phyloP scores from a whole-genome alignment of 495 filamentous ascomycete genomes.

The Neurospora pannonica region DNA sequence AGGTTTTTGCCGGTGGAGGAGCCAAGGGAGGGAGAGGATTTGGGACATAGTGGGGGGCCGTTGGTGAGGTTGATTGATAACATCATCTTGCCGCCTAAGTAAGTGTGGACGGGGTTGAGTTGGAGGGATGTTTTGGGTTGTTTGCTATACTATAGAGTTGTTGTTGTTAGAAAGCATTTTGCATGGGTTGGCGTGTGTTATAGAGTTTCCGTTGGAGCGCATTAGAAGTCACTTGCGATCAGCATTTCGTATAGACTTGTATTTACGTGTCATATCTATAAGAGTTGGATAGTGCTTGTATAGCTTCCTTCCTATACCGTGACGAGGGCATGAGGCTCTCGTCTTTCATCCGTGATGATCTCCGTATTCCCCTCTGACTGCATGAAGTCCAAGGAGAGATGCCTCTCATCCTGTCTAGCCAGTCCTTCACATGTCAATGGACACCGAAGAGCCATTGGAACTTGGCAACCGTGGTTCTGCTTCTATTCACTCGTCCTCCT shows the following conservation, averaged over 20 bases:
- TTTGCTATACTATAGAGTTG: not conserved
- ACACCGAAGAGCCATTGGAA: not conserved
- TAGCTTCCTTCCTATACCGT: not conserved
- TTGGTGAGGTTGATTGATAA: constrained; percentile 88
- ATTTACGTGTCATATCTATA: not conserved
- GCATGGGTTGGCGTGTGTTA: not conserved
- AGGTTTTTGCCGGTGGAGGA: constrained; percentile 79
- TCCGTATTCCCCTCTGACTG: not conserved
- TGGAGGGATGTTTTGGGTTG: not conserved
- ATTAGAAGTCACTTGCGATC: not conserved
- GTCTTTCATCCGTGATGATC: not conserved
- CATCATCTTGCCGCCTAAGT: constrained; percentile 54
- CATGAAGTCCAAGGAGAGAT: not conserved
- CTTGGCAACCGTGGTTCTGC: not conserved
- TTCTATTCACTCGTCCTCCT: not conserved
- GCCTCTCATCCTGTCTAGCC: not conserved
- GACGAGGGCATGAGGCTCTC: no score
- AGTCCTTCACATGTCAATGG: not conserved
- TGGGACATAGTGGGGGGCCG: constrained; percentile 59
- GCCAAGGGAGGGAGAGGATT: constrained; percentile 55
- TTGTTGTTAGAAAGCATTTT: not conserved
- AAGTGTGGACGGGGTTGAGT: not conserved
- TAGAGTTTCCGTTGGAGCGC: not conserved
- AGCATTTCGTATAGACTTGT: not conserved
- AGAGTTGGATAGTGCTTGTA: not conserved